These are phyloP conservation scores for Astraeus odoratus DNA, from an alignment of 768 basidiomycete species.

Conservation along the genomic window DNA sequence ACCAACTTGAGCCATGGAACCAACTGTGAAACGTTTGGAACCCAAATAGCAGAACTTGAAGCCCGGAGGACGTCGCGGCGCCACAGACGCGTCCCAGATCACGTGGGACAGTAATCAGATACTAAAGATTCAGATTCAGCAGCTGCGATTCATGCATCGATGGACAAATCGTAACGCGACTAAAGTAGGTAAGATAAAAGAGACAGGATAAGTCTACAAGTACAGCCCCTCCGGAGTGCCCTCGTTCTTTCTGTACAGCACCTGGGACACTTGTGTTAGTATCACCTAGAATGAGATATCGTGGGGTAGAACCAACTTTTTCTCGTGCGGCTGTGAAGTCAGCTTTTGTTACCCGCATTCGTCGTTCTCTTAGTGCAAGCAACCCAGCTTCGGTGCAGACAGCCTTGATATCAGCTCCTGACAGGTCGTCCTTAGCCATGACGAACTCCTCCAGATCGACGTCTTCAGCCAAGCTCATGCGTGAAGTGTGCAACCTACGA, in stretches of 20 bases:
- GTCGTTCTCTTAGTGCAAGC: slow-evolving; percentile 85
- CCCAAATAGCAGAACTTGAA: neutral
- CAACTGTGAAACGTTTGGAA: neutral
- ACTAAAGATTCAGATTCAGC: too few species aligned
- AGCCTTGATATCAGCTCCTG: slow-evolving; percentile 98
- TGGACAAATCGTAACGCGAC: too few species aligned
- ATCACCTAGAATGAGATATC: slow-evolving; percentile 1
- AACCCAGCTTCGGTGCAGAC: slow-evolving; percentile 99
- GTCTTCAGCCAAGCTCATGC: slow-evolving; percentile 84
- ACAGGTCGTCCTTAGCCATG: slow-evolving; percentile 91
- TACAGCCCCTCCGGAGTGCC: slow-evolving; percentile 89
- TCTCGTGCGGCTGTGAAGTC: slow-evolving; percentile 90
- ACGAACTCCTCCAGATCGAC: slow-evolving; percentile 96
- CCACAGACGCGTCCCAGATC: slow-evolving; percentile 7
- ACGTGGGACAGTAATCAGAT: neutral
- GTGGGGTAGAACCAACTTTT: slow-evolving; percentile 55
- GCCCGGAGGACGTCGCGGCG: too few species aligned
- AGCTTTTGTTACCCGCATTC: slow-evolving; percentile 89
- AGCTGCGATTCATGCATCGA: too few species aligned
- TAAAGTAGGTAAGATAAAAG: slow-evolving; percentile 4
- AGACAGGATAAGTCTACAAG: slow-evolving; percentile 37
- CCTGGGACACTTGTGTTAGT: slow-evolving; percentile 32
- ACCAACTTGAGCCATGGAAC: neutral
- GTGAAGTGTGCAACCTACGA: slow-evolving; percentile 77
- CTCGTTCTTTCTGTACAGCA: slow-evolving; percentile 95